Conservation (phyloP, 108 stramenopile species). For the Nitzschia putrida region DNA sequence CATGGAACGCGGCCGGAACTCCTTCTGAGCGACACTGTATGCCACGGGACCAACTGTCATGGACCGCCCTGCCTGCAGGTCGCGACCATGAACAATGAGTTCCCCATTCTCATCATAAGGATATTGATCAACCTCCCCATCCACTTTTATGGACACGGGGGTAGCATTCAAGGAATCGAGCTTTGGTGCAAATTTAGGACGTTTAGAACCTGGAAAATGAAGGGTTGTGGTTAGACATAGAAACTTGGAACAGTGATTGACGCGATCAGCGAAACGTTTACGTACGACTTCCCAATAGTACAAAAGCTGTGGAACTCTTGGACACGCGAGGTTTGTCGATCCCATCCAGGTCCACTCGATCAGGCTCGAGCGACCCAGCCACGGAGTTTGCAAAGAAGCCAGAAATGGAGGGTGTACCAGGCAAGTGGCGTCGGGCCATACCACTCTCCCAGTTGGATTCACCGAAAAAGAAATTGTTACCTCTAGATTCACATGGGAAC, state of each 20-base stretch:
- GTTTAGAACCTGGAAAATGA: conserved; percentile 41
- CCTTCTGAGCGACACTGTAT: conserved; percentile 89
- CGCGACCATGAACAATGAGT: conserved; percentile 71
- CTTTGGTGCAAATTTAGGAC: conserved; percentile 64
- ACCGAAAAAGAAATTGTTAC: conserved; percentile 76
- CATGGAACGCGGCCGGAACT: conserved; percentile 64
- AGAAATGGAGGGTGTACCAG: conserved; percentile 54
- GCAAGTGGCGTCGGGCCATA: conserved; percentile 55
- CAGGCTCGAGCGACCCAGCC: conserved; percentile 53
- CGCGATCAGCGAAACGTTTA: neutral
- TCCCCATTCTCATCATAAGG: conserved; percentile 76
- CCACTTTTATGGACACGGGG: conserved; percentile 6
- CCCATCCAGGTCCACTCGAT: conserved; percentile 4
- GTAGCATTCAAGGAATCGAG: no score
- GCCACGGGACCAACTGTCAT: conserved; percentile 81
- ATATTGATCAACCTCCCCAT: conserved; percentile 27
- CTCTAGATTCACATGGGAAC: conserved; percentile 79
- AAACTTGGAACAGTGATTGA: no score
- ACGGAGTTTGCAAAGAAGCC: conserved; percentile 86
- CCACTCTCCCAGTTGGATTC: conserved; percentile 73
- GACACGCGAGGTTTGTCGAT: conserved; percentile 46
- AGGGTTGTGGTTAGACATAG: no score
- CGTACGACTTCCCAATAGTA: conserved; percentile 77
- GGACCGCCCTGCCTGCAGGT: conserved; percentile 82
- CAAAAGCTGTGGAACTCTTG: conserved; percentile 70